Conservation (phyloP, 805 yeast species). For the Spencermartinsiella europaea region DNA sequence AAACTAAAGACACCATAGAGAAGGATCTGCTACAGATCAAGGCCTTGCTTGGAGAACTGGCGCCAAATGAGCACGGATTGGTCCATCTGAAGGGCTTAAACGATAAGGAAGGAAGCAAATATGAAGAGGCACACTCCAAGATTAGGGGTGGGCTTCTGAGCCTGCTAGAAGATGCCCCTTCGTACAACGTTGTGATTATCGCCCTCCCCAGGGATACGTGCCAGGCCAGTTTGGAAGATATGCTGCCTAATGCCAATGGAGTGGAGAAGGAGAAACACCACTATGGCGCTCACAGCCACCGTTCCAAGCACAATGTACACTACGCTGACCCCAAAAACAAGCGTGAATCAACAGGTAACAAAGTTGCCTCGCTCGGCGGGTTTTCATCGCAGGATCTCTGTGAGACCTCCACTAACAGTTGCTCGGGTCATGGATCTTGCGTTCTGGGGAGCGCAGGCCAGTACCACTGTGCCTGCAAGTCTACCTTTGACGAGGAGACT, state of each 20-base stretch:
- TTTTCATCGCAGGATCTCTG: conserved; percentile 29
- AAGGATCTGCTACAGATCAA: neutral
- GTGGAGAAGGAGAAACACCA: neutral
- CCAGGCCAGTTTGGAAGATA: neutral
- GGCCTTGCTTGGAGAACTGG: conserved; percentile 2
- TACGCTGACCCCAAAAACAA: neutral
- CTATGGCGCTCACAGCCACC: neutral
- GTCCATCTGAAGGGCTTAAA: conserved; percentile 6
- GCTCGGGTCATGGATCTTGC: conserved; percentile 38
- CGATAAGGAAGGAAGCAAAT: conserved; percentile 1
- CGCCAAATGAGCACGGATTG: conserved; percentile 5
- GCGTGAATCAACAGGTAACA: too few relatives aligned
- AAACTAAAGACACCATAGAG: neutral
- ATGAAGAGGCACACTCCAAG: conserved; percentile 1
- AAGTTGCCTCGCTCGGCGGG: neutral
- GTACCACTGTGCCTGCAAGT: conserved; percentile 33
- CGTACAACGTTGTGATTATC: conserved; percentile 7
- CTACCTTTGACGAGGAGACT: conserved; percentile 28
- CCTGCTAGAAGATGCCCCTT: conserved; percentile 3
- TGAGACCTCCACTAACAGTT: conserved; percentile 28
- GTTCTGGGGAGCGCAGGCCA: conserved; percentile 23
- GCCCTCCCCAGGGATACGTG: conserved; percentile 11
- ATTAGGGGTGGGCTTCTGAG: conserved; percentile 5
- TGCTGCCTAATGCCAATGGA: neutral
- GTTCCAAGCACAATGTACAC: too few relatives aligned